A percentile compares a stretch with the other conserved stretches of the same genome.
Evolutionary conservation across 106 monocot species (phyloP).

Genomic region (Vanilla planifolia): DNA sequence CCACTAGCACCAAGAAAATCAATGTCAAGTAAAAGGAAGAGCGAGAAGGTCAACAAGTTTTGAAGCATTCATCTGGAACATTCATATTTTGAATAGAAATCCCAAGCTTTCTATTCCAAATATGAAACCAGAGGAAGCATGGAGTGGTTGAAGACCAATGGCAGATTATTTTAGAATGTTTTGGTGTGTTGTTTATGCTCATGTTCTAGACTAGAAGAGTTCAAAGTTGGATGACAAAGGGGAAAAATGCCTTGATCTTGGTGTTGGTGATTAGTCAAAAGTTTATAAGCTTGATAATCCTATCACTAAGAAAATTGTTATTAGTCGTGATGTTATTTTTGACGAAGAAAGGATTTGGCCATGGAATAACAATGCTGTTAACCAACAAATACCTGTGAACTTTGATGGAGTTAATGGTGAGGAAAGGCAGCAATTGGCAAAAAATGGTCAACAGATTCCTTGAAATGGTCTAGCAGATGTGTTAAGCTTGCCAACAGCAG

Average conservation of each 20-base stretch:
- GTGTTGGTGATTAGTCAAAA: slow-evolving; percentile 4
- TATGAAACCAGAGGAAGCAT: background rate
- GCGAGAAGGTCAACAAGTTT: too few species aligned
- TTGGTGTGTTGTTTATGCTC: background rate
- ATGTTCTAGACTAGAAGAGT: slow-evolving; percentile 1
- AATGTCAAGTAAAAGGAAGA: too few species aligned
- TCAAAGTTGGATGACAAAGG: slow-evolving; percentile 3
- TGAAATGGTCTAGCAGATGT: background rate
- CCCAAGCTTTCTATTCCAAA: background rate
- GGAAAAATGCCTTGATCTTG: background rate
- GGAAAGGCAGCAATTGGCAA: background rate
- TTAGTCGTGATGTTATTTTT: slow-evolving; percentile 7
- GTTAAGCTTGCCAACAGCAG: too few species aligned
- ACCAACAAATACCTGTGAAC: slow-evolving; percentile 4
- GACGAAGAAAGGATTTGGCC: slow-evolving; percentile 8
- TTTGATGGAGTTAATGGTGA: slow-evolving; percentile 2
- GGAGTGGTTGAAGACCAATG: background rate
- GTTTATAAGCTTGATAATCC: slow-evolving; percentile 12
- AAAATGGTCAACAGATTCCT: background rate
- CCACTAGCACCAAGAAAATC: too few species aligned
- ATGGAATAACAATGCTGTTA: slow-evolving; percentile 4
- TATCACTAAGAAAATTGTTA: too few species aligned
- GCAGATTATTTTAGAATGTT: slow-evolving; percentile 1
- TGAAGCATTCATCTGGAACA: background rate
- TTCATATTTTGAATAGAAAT: too few species aligned